Evolutionary conservation across 2,329 filamentous ascomycete species (phyloP).

Genomic region (Boeremia lycopersici): DNA sequence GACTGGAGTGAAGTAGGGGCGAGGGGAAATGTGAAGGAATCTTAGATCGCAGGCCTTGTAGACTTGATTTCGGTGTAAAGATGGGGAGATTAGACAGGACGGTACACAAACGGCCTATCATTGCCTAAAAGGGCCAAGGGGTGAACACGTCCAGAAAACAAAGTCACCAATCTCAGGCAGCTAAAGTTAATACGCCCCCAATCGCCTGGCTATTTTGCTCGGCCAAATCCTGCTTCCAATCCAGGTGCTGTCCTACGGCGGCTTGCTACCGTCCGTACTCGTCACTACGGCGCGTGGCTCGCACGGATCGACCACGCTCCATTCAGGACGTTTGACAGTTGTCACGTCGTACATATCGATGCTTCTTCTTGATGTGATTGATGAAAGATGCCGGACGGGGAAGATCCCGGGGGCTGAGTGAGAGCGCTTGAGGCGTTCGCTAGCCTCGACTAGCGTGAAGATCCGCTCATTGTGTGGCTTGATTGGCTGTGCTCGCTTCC

Average conservation of each 20-base stretch:
- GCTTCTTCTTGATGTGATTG: constrained; percentile 8
- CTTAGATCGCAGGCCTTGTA: not conserved
- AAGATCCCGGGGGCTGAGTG: constrained; percentile 1
- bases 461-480: constrained; percentile 22
- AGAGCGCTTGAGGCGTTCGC: constrained; percentile 23
- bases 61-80: not conserved
- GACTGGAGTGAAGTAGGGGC: not conserved
- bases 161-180: constrained; percentile 19
- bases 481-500: constrained; percentile 17
- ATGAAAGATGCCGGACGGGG: constrained; percentile 8
- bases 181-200: constrained; percentile 10
- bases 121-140: constrained; percentile 9
- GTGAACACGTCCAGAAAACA: constrained; percentile 19
- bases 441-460: constrained; percentile 3
- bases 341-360: not conserved
- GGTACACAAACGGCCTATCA: constrained; percentile 14
- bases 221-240: constrained; percentile 13
- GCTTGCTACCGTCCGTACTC: constrained; percentile 9
- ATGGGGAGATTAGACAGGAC: constrained; percentile 15
- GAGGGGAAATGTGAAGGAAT: not conserved
- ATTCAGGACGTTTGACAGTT: constrained; percentile 10
- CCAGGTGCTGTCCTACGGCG: constrained; percentile 14
- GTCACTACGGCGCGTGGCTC: constrained; percentile 2
- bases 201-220: not conserved
- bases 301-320: constrained; percentile 3